Evolutionary conservation across 2,329 filamentous ascomycete species (phyloP).

Genomic region (Xylariomycetidae sp.): DNA sequence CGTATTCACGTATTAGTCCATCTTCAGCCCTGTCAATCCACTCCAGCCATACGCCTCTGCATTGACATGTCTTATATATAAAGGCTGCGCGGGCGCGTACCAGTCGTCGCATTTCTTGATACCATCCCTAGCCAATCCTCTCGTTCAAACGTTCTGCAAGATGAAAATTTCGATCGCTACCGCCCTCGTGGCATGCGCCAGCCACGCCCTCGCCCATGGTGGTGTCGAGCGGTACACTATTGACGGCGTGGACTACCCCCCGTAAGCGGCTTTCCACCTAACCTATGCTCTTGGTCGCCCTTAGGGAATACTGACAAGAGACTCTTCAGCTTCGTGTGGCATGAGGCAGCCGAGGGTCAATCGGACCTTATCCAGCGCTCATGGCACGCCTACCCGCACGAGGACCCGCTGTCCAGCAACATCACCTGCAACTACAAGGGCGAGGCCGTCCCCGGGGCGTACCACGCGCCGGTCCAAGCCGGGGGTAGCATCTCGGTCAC

Average conservation of each 20-base stretch:
- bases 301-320: too few relatives aligned
- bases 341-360: conserved; percentile 3
- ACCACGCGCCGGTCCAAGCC: conserved; percentile 1
- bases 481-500: neutral
- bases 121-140: too few relatives aligned
- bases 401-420: neutral
- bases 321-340: conserved; percentile 1
- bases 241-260: neutral
- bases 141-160: neutral
- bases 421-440: neutral
- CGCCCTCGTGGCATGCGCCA: neutral
- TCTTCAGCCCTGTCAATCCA: too few relatives aligned
- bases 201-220: conserved; percentile 1
- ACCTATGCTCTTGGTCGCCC: too few relatives aligned
- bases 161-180: conserved; percentile 2
- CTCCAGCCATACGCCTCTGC: too few relatives aligned
- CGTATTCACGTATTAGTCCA: too few relatives aligned
- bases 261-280: neutral
- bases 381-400: neutral
- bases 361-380: neutral
- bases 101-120: too few relatives aligned
- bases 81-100: too few relatives aligned
- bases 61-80: too few relatives aligned
- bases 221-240: neutral
- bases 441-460: neutral